Evolutionary conservation across 176 grass and related monocot genomes (phyloP).

Genomic region (Oropetium thomaeum): DNA sequence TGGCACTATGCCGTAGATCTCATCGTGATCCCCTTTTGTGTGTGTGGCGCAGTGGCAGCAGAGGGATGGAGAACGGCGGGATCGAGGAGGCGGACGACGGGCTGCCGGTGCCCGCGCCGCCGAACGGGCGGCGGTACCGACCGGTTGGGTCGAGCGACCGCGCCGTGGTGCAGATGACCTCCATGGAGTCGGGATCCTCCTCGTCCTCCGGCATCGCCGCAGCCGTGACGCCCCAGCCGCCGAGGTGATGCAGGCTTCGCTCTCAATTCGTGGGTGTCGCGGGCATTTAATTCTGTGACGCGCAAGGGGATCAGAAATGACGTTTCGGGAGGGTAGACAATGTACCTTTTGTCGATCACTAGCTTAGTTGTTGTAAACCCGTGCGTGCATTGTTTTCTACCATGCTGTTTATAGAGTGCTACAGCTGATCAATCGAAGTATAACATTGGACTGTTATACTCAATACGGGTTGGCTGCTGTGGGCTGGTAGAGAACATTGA

Average conservation of each 20-base stretch:
- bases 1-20: constrained; percentile 27
- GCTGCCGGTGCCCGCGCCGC: constrained; percentile 48
- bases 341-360: background rate
- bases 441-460: constrained; percentile 9
- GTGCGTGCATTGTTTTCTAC: constrained; percentile 6
- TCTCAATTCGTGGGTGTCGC: background rate
- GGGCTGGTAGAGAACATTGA: background rate
- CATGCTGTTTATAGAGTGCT: background rate
- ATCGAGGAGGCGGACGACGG: constrained; percentile 63
- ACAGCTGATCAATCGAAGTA: background rate
- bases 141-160: constrained; percentile 61
- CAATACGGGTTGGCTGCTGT: background rate
- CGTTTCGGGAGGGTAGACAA: background rate
- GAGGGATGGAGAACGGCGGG: constrained; percentile 79
- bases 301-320: background rate
- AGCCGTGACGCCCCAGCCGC: constrained; percentile 36
- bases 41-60: background rate
- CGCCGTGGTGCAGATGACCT: constrained; percentile 66
- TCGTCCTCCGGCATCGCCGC: constrained; percentile 15
- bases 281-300: background rate
- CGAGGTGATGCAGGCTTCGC: constrained; percentile 39
- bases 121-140: constrained; percentile 56
- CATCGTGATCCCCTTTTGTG: background rate
- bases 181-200: constrained; percentile 59
- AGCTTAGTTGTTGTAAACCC: background rate